Conservation (phyloP, 2,329 filamentous ascomycete species). For the Hypoxylon sp. region DNA sequence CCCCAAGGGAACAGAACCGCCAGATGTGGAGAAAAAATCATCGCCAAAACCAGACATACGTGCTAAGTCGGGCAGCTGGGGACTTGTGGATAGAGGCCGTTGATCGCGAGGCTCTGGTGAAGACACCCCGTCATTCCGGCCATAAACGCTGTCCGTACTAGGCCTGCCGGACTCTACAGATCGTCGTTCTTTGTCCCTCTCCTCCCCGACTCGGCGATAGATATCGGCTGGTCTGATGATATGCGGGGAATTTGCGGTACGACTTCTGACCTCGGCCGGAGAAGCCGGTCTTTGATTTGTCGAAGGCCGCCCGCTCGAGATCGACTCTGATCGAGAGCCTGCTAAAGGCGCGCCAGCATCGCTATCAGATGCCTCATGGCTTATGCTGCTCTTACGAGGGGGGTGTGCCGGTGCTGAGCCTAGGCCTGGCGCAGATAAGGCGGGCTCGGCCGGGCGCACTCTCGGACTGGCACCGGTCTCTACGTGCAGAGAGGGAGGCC, state of each 20-base stretch:
- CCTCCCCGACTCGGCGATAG: constrained; percentile 75
- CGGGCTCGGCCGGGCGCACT: constrained; percentile 2
- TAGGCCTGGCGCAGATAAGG: constrained; percentile 39
- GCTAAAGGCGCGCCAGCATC: constrained; percentile 30
- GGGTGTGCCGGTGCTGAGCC: constrained; percentile 53
- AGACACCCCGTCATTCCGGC: constrained; percentile 39
- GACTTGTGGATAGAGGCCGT: constrained; percentile 58
- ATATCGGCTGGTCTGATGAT: constrained; percentile 80
- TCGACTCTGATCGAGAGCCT: constrained; percentile 43
- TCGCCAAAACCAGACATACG: constrained; percentile 68
- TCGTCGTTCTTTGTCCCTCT: constrained; percentile 63
- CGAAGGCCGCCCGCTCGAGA: constrained; percentile 44
- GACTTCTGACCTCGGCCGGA: constrained; percentile 48
- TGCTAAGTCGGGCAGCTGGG: constrained; percentile 64
- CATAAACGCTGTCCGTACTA: constrained; percentile 60
- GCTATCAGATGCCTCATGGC: constrained; percentile 49
- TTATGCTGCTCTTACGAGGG: constrained; percentile 68
- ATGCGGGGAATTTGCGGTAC: constrained; percentile 58
- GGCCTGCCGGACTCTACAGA: constrained; percentile 66
- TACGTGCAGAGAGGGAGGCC: constrained; percentile 45
- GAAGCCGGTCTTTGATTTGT: constrained; percentile 51
- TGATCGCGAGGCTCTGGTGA: constrained; percentile 31
- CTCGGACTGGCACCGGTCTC: constrained; percentile 37
- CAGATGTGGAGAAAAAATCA: constrained; percentile 59
- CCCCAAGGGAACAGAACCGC: constrained; percentile 27